A percentile compares a stretch with the other conserved stretches of the same genome.
phyloP scores from a whole-genome alignment of 495 filamentous ascomycete species.

The Podospora bellae-mahoneyi region DNA sequence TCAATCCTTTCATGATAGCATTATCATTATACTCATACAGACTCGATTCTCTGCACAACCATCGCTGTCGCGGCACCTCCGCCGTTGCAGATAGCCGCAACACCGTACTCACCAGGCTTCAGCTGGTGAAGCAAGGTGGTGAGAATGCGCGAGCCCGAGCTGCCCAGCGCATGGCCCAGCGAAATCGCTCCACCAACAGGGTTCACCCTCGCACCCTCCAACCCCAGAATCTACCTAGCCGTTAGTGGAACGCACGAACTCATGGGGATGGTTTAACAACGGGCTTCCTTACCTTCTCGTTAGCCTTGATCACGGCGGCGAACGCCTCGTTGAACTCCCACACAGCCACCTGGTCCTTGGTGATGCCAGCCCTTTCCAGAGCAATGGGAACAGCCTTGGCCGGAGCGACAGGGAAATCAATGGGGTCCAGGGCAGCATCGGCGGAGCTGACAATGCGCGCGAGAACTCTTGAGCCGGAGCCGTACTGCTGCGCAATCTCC shows the following conservation, averaged over 20 bases:
- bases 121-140: constrained; percentile 87
- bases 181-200: constrained; percentile 87
- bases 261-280: constrained; percentile 12
- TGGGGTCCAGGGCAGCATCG: constrained; percentile 87
- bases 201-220: constrained; percentile 77
- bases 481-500: constrained; percentile 72
- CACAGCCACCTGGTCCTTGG: constrained; percentile 79
- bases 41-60: constrained; percentile 83
- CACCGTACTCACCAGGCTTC: constrained; percentile 86
- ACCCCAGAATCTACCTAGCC: constrained; percentile 63
- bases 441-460: constrained; percentile 81
- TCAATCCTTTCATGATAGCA: neutral
- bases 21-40: constrained; percentile 42
- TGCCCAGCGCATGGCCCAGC: constrained; percentile 90
- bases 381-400: constrained; percentile 89
- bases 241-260: neutral
- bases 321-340: constrained; percentile 99
- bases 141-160: constrained; percentile 89
- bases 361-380: constrained; percentile 83
- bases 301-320: constrained; percentile 92
- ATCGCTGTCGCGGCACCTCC: constrained; percentile 89
- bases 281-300: constrained; percentile 64
- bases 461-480: constrained; percentile 66
- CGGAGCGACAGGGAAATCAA: constrained; percentile 93
- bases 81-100: constrained; percentile 95